Percentiles rank a stretch among this genome's conserved stretches.
phyloP scores from a whole-genome alignment of 306 rosid genomes.

The Amphicarpaea edgeworthii region DNA sequence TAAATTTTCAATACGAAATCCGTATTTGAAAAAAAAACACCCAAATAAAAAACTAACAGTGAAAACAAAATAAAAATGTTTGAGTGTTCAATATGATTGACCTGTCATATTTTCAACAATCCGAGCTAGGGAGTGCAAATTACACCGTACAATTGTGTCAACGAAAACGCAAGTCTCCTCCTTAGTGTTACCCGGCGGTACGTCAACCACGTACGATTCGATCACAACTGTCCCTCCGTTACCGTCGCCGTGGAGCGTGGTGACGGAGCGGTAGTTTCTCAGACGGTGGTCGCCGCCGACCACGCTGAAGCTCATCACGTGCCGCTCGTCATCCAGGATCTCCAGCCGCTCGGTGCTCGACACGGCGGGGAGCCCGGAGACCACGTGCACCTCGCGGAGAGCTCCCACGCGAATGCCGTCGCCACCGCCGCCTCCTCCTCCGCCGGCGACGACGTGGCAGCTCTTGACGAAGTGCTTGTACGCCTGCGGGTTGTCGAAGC shows the following conservation, averaged over 20 bases:
- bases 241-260: conserved; percentile 72
- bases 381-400: conserved; percentile 75
- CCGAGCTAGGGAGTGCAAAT: conserved; percentile 86
- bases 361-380: conserved; percentile 91
- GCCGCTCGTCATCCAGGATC: conserved; percentile 93
- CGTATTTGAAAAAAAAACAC: conserved; percentile 45
- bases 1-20: conserved; percentile 49
- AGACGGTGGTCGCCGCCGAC: conserved; percentile 93
- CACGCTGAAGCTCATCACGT: conserved; percentile 89
- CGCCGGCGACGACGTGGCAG: conserved; percentile 74
- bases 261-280: conserved; percentile 83
- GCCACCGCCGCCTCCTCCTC: conserved; percentile 18
- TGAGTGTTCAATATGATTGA: not conserved
- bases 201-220: conserved; percentile 90
- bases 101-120: conserved; percentile 73
- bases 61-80: not conserved
- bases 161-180: conserved; percentile 94
- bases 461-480: conserved; percentile 93
- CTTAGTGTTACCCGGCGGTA: conserved; percentile 80
- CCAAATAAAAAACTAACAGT: not conserved
- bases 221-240: conserved; percentile 78
- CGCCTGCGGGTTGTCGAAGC: conserved; percentile 91
- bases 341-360: conserved; percentile 90
- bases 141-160: conserved; percentile 93
- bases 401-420: conserved; percentile 74